These are phyloP conservation scores for Globisporangium cystogenes DNA, from an alignment of 352 stramenopile species.

Conservation along the genomic window DNA sequence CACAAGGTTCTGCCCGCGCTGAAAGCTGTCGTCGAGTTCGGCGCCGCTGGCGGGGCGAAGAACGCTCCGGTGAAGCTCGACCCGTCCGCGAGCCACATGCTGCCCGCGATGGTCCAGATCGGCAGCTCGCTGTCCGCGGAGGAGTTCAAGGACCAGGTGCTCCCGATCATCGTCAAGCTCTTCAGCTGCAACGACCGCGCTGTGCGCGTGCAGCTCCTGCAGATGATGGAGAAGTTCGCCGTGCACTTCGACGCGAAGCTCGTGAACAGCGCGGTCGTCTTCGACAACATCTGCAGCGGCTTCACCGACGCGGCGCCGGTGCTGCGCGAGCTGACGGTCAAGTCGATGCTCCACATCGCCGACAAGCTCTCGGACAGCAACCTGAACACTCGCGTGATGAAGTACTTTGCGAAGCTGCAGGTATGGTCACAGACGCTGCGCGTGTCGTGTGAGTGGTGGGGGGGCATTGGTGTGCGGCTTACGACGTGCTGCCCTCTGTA, in stretches of 20 bases:
- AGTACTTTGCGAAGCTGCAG: slow-evolving; percentile 90
- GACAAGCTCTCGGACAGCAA: slow-evolving; percentile 89
- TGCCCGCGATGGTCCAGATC: slow-evolving; percentile 86
- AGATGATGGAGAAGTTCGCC: slow-evolving; percentile 90
- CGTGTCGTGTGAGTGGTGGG: neutral
- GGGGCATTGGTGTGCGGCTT: neutral
- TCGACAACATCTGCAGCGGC: slow-evolving; percentile 89
- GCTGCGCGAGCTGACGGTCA: slow-evolving; percentile 89
- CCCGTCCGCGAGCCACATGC: slow-evolving; percentile 83
- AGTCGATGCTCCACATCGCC: slow-evolving; percentile 89
- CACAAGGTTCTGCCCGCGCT: slow-evolving; percentile 85
- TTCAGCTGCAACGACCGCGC: slow-evolving; percentile 91
- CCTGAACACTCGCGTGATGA: slow-evolving; percentile 90
- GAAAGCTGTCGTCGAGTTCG: slow-evolving; percentile 82
- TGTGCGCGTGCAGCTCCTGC: slow-evolving; percentile 85
- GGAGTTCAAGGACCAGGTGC: slow-evolving; percentile 84
- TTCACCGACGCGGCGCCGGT: slow-evolving; percentile 88
- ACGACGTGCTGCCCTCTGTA: slow-evolving; percentile 13
- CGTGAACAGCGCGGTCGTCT: slow-evolving; percentile 87
- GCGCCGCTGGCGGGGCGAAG: slow-evolving; percentile 39
- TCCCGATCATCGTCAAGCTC: slow-evolving; percentile 86
- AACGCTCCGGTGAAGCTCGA: slow-evolving; percentile 71
- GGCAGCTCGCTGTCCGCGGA: slow-evolving; percentile 64
- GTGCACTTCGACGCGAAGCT: slow-evolving; percentile 88
- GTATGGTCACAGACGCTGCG: slow-evolving; percentile 28